These are phyloP conservation scores for Colletotrichum tamarilloi DNA, from an alignment of 2,329 filamentous ascomycete genomes.

Conservation along the genomic window DNA sequence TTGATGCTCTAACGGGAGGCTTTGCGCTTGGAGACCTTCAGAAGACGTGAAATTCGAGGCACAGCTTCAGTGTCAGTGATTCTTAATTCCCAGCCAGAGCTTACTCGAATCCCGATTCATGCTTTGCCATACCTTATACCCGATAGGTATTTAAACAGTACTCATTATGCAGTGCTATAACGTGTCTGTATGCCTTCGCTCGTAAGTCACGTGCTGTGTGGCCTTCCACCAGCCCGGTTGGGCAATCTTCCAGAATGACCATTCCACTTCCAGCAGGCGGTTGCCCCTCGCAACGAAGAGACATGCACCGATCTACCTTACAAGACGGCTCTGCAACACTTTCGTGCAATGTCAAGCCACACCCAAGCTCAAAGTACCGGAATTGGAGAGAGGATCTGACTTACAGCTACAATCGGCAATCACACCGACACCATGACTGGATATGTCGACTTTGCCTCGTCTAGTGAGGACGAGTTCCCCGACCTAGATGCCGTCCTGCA, in stretches of 20 bases:
- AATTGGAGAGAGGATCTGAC: neutral
- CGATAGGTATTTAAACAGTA: neutral
- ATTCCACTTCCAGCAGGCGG: neutral
- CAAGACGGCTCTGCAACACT: neutral
- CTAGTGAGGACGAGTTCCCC: conserved; percentile 56
- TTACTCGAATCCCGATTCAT: too few relatives aligned
- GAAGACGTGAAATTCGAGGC: neutral
- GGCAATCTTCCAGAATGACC: neutral
- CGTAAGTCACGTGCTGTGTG: neutral
- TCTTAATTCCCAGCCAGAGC: too few relatives aligned
- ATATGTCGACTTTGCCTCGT: conserved; percentile 41
- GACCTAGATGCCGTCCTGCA: conserved; percentile 47
- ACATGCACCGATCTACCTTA: neutral
- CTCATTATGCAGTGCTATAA: neutral
- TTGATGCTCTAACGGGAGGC: neutral
- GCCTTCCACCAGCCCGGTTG: neutral
- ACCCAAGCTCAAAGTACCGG: neutral
- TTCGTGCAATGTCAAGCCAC: neutral
- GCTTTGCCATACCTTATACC: neutral
- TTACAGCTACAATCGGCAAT: neutral
- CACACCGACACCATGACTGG: conserved; percentile 23
- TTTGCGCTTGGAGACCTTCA: neutral
- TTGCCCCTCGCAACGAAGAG: conserved; percentile 33
- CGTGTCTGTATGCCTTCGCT: neutral
- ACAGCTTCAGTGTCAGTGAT: neutral